Evolutionary conservation across 371 early-diverging fungal species (phyloP), one percentile per base, ranked within the genome.

Genomic region (Nematocida ausubeli): DNA sequence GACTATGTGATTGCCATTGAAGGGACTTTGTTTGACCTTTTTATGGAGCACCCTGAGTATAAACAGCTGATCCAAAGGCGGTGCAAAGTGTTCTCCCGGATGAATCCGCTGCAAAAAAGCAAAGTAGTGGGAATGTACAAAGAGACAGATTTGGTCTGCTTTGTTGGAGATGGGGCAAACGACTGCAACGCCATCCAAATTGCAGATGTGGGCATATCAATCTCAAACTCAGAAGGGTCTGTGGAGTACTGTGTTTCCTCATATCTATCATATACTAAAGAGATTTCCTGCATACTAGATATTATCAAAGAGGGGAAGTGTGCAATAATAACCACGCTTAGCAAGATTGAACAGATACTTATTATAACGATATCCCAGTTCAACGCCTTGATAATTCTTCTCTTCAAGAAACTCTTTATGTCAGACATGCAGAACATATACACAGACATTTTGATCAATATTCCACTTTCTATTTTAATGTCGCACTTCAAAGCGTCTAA

Each of bases 131-230:
- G 84, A 66, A 63, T 57, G 24, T 71, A 75, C 9, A 80, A 40
- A 30, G 50, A 69, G 30, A 57, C 52, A 44, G 70, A 80, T 22
- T 44, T 60, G 5, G 80, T 73, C 9, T 69, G 78, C 44, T 87
- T 83, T 63, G 83, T 83, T 86, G 99, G 99, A n/a, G 99, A 99
- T 87, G 99, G 99, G 6, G 96, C 98, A 39, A 99, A 99, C 82
- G 99, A 99, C 85, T 94, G 95, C 87, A 95, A 95, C 26, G 99
- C 99, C 2, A 87, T 99, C 16, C 92, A 92, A 68, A 92, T 92
- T 32, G 96, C 97, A 7, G 95, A 96, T 85, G 93, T 96, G 35
- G 98, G 99, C 1, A 85, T 99, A 19, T 93, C 95, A 19, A 85
- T 99, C 35, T 92, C 93, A 5, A 92, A 94, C 78, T 95, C 95